Evolutionary conservation across 495 filamentous ascomycete species (phyloP), one percentile per base, ranked within the genome.

Genomic region (Trichocladium uniseriatum): DNA sequence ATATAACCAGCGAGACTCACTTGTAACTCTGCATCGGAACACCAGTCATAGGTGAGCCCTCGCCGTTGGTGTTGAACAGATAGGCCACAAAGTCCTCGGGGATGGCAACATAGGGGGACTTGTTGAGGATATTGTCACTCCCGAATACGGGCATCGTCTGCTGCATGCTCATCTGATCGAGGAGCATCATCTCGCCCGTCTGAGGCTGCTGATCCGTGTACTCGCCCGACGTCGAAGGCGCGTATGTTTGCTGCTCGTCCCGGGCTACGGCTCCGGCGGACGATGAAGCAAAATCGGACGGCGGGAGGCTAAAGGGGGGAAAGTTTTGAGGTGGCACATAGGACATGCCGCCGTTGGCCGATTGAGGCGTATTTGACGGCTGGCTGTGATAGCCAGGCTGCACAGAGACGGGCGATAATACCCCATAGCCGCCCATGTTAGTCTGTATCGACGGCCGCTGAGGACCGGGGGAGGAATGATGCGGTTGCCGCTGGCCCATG

Each of bases 1-100:
- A 0, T 2, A 35, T 19, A 7, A 9, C 14, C 1, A 28, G 21
- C 16, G 5, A 35, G 11, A 67, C 74, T 63, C 55, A 78, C 75
- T 71, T 77, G 49, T 71, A 71, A 37, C 66, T 67, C 45, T 69
- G 73, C n/a, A 67, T 62, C 49, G 76, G 66, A 37, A 77, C 64
- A 21, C 68, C 68, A 20, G 61, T 60, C 51, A 74, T 60, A 20
- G 72, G 72, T 5, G 72, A 74, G 11, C 60, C 61, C 24, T 68
- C 61, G 14, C 64, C 64, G 6, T 10, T 63, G 3, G 84, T 86
- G 59, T 85, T 91, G 69, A 97, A 95, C 19, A 96, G 70, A 76
- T 86, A 95, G 15, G 86, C 85, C 28, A 91, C 81, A 64, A 95
- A 95, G 62, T 94, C 89, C 57, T 95, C 91, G 7, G 87, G 83